Percentiles rank a stretch among this genome's conserved stretches.
Conservation (phyloP, 2,329 filamentous ascomycete genomes). For the Sclerotiophoma versabilis region DNA sequence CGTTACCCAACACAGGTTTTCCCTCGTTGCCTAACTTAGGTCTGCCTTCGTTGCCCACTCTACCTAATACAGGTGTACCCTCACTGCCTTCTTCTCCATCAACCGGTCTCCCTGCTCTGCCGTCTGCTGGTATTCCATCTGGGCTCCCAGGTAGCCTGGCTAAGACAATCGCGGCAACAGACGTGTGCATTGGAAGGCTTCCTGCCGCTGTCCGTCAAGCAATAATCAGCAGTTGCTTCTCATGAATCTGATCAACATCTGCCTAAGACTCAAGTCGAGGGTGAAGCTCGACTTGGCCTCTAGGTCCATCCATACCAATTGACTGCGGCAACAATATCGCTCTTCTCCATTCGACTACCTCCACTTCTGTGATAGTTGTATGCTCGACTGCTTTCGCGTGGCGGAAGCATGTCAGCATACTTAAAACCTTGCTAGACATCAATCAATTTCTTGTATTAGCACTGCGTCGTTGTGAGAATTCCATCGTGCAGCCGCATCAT, state of each 20-base stretch:
- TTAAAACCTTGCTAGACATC: too few relatives aligned
- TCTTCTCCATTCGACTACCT: too few relatives aligned
- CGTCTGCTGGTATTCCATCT: not conserved
- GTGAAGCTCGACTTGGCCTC: not conserved
- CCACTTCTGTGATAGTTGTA: too few relatives aligned
- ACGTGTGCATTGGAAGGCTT: not conserved
- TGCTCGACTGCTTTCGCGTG: too few relatives aligned
- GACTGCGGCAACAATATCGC: too few relatives aligned
- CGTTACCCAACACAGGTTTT: not conserved
- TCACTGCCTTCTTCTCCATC: not conserved
- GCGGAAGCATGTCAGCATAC: too few relatives aligned
- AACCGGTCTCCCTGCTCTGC: not conserved
- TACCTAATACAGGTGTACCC: not conserved
- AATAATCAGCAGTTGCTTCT: not conserved
- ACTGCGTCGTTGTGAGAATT: too few relatives aligned
- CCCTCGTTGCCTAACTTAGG: not conserved
- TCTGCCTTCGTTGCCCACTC: not conserved
- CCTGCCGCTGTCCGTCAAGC: constrained; percentile 2
- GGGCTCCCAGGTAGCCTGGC: not conserved
- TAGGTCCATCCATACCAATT: too few relatives aligned
- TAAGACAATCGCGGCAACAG: not conserved
- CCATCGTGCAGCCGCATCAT: too few relatives aligned
- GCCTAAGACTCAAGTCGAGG: too few relatives aligned
- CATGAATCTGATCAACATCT: not conserved
- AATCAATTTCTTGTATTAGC: too few relatives aligned